Evolutionary conservation across 1,284 basidiomycete species (phyloP).

Genomic region (Fomitopsis pinicola): DNA sequence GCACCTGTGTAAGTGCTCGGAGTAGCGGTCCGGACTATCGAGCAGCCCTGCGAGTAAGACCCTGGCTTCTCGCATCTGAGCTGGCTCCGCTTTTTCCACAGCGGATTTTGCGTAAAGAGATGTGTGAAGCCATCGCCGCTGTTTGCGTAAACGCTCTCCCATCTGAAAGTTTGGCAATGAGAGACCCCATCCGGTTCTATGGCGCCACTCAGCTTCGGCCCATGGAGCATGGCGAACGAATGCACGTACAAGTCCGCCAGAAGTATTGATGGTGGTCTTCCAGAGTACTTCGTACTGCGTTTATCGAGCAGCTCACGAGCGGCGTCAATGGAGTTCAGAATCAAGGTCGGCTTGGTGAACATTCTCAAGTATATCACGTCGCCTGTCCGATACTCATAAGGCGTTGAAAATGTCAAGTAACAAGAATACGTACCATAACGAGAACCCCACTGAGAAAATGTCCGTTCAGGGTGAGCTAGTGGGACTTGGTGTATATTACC

Average conservation of each 20-base stretch:
- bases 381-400: background rate
- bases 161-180: background rate
- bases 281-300: conserved; percentile 34
- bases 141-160: conserved; percentile 1
- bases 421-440: background rate
- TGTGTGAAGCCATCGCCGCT: conserved; percentile 26
- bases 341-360: conserved; percentile 31
- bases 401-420: conserved; percentile 20
- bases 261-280: conserved; percentile 21
- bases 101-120: conserved; percentile 19
- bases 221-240: too few species aligned
- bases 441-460: conserved; percentile 24
- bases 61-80: background rate
- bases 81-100: conserved; percentile 14
- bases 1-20: background rate
- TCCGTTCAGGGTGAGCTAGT: conserved; percentile 27
- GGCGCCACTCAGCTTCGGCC: background rate
- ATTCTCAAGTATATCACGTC: conserved; percentile 30
- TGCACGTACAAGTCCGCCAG: background rate
- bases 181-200: conserved; percentile 8
- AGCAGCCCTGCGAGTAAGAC: background rate
- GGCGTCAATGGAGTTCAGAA: conserved; percentile 32
- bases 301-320: conserved; percentile 37
- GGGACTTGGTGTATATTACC: conserved; percentile 44
- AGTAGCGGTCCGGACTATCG: background rate